Conservation (phyloP, 441 rosid species). For the Raphanus hybrid region DNA sequence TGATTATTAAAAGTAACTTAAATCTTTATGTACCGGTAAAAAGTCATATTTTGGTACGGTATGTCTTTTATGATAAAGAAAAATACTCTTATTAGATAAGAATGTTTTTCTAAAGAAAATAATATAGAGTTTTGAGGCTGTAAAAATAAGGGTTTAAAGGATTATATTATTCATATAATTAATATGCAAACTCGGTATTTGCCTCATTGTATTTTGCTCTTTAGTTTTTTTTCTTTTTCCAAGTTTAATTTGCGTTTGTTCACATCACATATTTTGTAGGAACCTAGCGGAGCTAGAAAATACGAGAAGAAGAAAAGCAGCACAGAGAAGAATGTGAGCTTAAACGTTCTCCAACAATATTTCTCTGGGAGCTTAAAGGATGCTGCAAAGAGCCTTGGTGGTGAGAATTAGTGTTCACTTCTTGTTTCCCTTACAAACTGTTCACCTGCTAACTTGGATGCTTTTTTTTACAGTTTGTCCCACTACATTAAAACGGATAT, state of each 20-base stretch:
- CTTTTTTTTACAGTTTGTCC: conserved; percentile 76
- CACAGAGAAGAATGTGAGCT: conserved; percentile 87
- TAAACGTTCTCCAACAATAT: conserved; percentile 85
- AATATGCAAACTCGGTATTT: background rate
- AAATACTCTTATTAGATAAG: background rate
- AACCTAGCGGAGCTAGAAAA: conserved; percentile 46
- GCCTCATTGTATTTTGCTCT: background rate
- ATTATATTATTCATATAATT: background rate
- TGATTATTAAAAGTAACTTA: background rate
- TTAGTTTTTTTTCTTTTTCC: background rate
- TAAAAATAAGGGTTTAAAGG: no score
- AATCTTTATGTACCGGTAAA: background rate
- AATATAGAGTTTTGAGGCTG: background rate
- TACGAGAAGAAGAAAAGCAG: conserved; percentile 68
- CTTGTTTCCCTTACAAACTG: background rate
- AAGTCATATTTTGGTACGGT: background rate
- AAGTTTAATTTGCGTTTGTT: background rate
- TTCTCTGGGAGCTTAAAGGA: conserved; percentile 95
- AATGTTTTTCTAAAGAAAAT: background rate
- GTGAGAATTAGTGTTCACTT: conserved; percentile 51
- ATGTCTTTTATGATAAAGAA: background rate
- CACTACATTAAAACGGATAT: conserved; percentile 93
- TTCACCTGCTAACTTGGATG: conserved; percentile 7
- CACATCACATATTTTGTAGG: conserved; percentile 42
- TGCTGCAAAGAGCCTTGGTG: conserved; percentile 96